phyloP scores from a whole-genome alignment of 306 rosid genomes.

The Malus sieversii region DNA sequence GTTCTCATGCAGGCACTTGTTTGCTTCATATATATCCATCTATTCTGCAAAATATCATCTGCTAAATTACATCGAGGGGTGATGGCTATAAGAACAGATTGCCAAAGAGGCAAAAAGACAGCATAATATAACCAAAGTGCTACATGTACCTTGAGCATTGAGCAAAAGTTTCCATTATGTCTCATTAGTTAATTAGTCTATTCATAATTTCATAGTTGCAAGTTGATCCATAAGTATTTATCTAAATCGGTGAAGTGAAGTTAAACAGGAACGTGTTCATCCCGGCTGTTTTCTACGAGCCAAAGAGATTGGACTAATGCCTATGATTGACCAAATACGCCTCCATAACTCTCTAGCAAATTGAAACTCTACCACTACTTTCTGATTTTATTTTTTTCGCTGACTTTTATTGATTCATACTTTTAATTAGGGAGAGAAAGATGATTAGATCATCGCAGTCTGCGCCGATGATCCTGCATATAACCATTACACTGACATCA shows the following conservation, averaged over 20 bases:
- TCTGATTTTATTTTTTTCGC: neutral
- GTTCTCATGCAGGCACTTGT: slow-evolving; percentile 83
- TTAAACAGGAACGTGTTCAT: slow-evolving; percentile 60
- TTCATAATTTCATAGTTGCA: neutral
- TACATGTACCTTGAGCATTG: neutral
- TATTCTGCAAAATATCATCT: neutral
- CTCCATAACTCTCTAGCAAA: slow-evolving; percentile 1
- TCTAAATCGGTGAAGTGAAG: slow-evolving; percentile 14
- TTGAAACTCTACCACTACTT: neutral
- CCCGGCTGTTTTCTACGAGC: slow-evolving; percentile 80
- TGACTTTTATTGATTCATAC: neutral
- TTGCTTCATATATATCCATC: neutral
- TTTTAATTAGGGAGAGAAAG: slow-evolving; percentile 70
- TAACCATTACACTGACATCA: slow-evolving; percentile 62
- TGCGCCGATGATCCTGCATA: slow-evolving; percentile 96
- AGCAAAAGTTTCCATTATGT: neutral
- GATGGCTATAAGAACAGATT: neutral
- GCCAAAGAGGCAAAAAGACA: neutral
- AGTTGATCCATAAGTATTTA: neutral
- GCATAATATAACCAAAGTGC: neutral
- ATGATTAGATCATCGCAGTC: slow-evolving; percentile 92
- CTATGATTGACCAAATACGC: slow-evolving; percentile 76
- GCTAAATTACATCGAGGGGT: neutral
- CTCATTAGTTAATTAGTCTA: too few species aligned
- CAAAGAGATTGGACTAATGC: slow-evolving; percentile 76